phyloP scores from a whole-genome alignment of 768 basidiomycete genomes.

The Roridomyces roridus region DNA sequence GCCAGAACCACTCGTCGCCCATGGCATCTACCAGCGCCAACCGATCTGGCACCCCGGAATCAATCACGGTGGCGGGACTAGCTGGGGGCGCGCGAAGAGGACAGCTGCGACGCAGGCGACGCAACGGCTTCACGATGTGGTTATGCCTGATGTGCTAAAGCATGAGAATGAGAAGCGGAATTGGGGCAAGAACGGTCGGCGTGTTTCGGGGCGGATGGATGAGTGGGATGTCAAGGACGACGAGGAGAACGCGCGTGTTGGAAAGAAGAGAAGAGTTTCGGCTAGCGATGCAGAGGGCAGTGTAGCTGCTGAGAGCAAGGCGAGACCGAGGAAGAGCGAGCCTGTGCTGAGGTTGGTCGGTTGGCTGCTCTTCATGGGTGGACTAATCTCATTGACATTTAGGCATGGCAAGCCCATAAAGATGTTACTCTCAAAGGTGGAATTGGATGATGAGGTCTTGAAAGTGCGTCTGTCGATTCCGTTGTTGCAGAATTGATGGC shows the following conservation, averaged over 20 bases:
- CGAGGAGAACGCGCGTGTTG: constrained; percentile 14
- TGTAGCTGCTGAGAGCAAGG: constrained; percentile 10
- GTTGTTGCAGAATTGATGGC: background rate
- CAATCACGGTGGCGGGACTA: constrained; percentile 7
- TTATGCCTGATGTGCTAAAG: constrained; percentile 81
- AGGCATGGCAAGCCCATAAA: constrained; percentile 40
- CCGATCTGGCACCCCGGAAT: too few relatives aligned
- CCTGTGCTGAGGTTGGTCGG: background rate
- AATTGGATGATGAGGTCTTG: constrained; percentile 59
- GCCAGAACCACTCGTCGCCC: constrained; percentile 10
- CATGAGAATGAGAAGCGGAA: constrained; percentile 72
- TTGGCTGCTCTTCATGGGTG: background rate
- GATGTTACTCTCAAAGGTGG: constrained; percentile 73
- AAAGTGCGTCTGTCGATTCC: constrained; percentile 49
- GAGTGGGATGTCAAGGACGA: constrained; percentile 26
- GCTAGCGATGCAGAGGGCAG: constrained; percentile 27
- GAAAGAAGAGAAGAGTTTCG: constrained; percentile 17
- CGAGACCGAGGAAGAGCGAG: constrained; percentile 19
- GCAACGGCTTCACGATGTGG: constrained; percentile 61
- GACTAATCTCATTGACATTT: background rate
- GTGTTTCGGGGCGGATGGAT: constrained; percentile 38
- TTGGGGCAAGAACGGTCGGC: constrained; percentile 37
- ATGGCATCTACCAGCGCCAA: too few relatives aligned
- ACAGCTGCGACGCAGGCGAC: constrained; percentile 52
- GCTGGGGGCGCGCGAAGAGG: constrained; percentile 35